Conservation (phyloP, 345 rosid species). For the Eucalyptus viminalis region DNA sequence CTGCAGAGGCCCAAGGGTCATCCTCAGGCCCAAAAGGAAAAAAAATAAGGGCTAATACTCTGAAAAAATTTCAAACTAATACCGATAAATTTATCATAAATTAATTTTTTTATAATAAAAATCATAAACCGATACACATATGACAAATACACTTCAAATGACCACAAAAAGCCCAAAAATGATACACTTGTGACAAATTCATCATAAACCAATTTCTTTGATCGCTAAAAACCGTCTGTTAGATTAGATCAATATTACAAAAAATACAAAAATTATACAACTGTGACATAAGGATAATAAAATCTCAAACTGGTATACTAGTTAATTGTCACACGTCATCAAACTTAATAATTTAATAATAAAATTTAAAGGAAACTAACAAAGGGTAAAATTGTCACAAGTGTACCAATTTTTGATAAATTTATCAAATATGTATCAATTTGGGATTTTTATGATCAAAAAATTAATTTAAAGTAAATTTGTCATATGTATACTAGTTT, state of each 20-base stretch:
- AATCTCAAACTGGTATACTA: rapidly evolving
- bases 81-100: no score
- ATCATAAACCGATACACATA: no score
- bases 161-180: rapidly evolving
- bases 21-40: neutral
- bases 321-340: rapidly evolving
- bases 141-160: rapidly evolving
- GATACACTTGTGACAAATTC: rapidly evolving
- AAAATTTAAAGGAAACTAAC: no score
- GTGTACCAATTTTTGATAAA: rapidly evolving
- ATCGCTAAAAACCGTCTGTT: rapidly evolving
- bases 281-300: no score
- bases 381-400: rapidly evolving
- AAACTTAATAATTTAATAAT: no score
- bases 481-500: rapidly evolving
- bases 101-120: no score
- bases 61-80: no score
- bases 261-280: no score
- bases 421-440: no score
- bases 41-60: no score
- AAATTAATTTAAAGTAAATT: no score
- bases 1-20: neutral
- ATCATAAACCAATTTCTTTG: rapidly evolving
- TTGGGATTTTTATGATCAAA: rapidly evolving
- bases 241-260: rapidly evolving